Evolutionary conservation across 169 alveolate species (phyloP).

Genomic region (Cyclospora cayetanensis): DNA sequence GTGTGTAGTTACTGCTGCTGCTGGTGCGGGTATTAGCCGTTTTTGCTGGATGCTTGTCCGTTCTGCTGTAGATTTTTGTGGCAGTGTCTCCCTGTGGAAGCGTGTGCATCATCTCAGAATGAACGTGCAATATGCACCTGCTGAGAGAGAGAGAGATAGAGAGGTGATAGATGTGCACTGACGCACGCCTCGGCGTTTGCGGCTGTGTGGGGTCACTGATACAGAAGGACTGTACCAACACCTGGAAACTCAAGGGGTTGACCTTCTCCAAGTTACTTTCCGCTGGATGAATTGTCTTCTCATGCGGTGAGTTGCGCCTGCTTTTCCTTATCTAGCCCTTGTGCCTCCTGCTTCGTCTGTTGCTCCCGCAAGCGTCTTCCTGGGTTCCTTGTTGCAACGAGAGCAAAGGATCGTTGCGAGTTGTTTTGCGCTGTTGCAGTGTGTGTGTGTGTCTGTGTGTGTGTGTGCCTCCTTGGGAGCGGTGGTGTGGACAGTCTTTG

Average conservation of each 20-base stretch:
- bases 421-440: background rate
- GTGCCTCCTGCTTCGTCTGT: conserved; percentile 19
- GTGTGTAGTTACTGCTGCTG: conserved; percentile 61
- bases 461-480: background rate
- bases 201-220: background rate
- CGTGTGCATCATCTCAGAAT: background rate
- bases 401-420: too few relatives aligned
- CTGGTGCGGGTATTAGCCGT: conserved; percentile 63
- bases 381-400: background rate
- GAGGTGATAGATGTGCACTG: too few relatives aligned
- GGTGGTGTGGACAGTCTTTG: background rate
- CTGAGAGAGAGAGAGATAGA: background rate
- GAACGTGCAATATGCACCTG: background rate
- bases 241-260: conserved; percentile 73
- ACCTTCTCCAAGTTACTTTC: conserved; percentile 90
- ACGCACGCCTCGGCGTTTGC: background rate
- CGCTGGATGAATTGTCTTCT: conserved; percentile 93
- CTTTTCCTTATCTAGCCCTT: conserved; percentile 5
- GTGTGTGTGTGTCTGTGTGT: background rate
- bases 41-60: background rate
- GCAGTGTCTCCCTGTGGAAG: background rate
- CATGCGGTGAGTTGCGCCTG: conserved; percentile 69
- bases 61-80: background rate
- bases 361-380: background rate
- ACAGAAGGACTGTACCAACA: conserved; percentile 66